A percentile compares a stretch with the other conserved stretches of the same genome.
phyloP scores from a whole-genome alignment of 805 yeast genomes.

The baker's yeast (Saccharomyces cerevisiae) region DNA sequence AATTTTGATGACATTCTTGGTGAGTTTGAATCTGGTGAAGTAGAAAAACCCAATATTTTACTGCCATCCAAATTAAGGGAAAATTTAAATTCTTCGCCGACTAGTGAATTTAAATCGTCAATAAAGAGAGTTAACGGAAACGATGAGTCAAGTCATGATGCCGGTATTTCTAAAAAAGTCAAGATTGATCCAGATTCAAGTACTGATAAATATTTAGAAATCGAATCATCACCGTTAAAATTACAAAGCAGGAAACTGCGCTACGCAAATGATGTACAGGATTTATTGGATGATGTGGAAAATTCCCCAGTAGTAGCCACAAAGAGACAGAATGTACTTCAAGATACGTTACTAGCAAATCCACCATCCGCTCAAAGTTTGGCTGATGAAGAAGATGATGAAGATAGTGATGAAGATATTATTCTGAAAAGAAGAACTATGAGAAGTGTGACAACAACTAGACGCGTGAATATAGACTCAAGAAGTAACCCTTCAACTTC shows the following conservation, averaged over 20 bases:
- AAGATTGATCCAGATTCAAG: slow-evolving; percentile 10
- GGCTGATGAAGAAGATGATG: slow-evolving; percentile 31
- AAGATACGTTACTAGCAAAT: neutral
- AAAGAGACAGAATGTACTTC: slow-evolving; percentile 1
- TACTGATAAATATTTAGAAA: slow-evolving; percentile 4
- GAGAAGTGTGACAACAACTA: slow-evolving; percentile 22
- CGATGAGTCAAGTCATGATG: neutral
- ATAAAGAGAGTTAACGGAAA: neutral
- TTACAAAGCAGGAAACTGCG: slow-evolving; percentile 5
- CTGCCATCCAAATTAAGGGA: slow-evolving; percentile 5
- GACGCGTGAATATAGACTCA: slow-evolving; percentile 22
- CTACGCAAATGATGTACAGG: slow-evolving; percentile 6
- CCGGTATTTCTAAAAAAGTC: slow-evolving; percentile 7
- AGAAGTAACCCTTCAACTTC: slow-evolving; percentile 19
- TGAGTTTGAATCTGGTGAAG: slow-evolving; percentile 32
- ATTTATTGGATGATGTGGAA: slow-evolving; percentile 16
- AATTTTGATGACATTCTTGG: slow-evolving; percentile 64
- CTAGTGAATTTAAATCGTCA: neutral
- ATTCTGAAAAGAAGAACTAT: slow-evolving; percentile 24
- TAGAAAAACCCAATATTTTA: slow-evolving; percentile 6
- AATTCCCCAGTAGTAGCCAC: slow-evolving; percentile 17
- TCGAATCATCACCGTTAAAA: slow-evolving; percentile 25
- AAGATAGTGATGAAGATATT: slow-evolving; percentile 28
- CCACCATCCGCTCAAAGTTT: slow-evolving; percentile 2
- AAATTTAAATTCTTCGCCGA: neutral